Conservation (phyloP, 2,329 filamentous ascomycete genomes). For the Colletotrichum tabaci region DNA sequence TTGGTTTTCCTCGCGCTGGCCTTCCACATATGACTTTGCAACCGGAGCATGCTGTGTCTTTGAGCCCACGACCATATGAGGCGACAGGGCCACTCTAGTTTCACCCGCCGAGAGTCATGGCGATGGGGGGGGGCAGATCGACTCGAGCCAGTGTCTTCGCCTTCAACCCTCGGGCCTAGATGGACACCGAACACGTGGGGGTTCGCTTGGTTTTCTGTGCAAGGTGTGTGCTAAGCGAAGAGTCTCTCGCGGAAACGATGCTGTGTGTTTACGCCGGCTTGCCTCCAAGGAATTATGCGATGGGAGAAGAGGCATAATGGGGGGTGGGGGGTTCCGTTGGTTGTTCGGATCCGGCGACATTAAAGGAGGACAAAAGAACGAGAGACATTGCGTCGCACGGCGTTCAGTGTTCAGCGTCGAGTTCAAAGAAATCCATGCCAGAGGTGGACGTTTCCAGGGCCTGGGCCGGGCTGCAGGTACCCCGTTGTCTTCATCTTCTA, state of each 20-base stretch:
- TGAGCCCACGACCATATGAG: neutral
- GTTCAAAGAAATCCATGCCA: neutral
- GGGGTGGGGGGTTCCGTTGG: neutral
- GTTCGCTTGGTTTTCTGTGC: neutral
- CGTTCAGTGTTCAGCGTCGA: neutral
- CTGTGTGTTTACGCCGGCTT: neutral
- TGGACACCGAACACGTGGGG: neutral
- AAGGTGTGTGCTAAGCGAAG: neutral
- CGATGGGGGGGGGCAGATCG: neutral
- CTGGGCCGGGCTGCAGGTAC: neutral
- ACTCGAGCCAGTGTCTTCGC: neutral
- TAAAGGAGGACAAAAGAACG: neutral
- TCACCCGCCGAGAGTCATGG: neutral
- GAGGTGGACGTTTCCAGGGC: neutral
- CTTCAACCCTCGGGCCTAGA: neutral
- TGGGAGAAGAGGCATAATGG: neutral
- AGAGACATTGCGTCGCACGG: neutral
- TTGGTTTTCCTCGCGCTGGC: neutral
- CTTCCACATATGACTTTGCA: neutral
- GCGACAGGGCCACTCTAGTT: neutral
- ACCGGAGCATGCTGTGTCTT: neutral
- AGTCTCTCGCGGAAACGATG: too few relatives aligned
- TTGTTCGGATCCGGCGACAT: constrained; percentile 1
- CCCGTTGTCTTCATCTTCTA: neutral
- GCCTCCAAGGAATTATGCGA: too few relatives aligned